Conservation (phyloP, 2,329 filamentous ascomycete genomes). For the Cordyceps sp. region DNA sequence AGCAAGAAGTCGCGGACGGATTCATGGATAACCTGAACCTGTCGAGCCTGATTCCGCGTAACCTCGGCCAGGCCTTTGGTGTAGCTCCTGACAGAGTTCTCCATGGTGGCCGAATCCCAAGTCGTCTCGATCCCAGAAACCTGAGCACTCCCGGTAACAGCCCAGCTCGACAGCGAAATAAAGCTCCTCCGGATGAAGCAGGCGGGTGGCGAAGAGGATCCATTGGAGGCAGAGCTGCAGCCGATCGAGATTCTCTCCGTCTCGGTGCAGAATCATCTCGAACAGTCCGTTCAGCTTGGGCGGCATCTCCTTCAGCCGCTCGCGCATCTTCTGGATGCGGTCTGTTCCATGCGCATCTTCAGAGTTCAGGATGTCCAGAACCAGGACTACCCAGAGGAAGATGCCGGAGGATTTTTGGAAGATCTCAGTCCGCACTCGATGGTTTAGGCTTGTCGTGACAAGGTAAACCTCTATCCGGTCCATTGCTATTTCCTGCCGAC, state of each 20-base stretch:
- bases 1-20: slow-evolving; percentile 32
- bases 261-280: slow-evolving; percentile 29
- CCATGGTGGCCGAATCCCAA: no score
- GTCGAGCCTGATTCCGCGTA: slow-evolving; percentile 9
- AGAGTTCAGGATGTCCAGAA: slow-evolving; percentile 1
- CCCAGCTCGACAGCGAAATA: slow-evolving; percentile 14
- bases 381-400: slow-evolving; percentile 4
- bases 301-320: slow-evolving; percentile 18
- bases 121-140: no score
- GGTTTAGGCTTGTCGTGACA: no score
- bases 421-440: not conserved
- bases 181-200: slow-evolving; percentile 25
- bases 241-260: slow-evolving; percentile 20
- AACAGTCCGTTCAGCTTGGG: slow-evolving; percentile 29
- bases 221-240: slow-evolving; percentile 30
- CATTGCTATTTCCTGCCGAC: no score
- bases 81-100: slow-evolving; percentile 16
- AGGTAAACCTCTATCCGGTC: no score
- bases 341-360: slow-evolving; percentile 7
- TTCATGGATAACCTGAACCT: slow-evolving; percentile 31
- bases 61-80: slow-evolving; percentile 29
- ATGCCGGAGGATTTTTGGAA: slow-evolving; percentile 1
- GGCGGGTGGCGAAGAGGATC: slow-evolving; percentile 30
- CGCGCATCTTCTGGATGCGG: slow-evolving; percentile 6
- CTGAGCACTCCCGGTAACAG: rapidly evolving